phyloP scores from a whole-genome alignment of 345 rosid species.

The Boechera stricta region DNA sequence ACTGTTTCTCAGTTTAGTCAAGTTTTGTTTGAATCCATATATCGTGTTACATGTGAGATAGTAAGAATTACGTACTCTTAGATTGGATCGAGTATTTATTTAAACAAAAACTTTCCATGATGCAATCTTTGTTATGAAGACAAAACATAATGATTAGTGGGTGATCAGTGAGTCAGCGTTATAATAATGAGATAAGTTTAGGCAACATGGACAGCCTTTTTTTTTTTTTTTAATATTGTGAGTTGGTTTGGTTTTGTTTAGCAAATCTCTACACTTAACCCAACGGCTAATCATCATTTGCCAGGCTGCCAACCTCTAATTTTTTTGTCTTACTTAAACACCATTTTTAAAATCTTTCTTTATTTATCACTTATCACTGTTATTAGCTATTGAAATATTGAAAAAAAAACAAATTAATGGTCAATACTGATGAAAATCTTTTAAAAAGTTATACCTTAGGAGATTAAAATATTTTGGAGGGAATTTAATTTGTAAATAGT shows the following conservation, averaged over 20 bases:
- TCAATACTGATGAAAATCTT: neutral
- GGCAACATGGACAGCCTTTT: slow-evolving; percentile 29
- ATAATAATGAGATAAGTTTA: slow-evolving; percentile 14
- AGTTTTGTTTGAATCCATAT: neutral
- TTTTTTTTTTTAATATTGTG: neutral
- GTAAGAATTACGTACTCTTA: neutral
- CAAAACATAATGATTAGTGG: slow-evolving; percentile 26
- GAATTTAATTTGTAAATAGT: neutral
- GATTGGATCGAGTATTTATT: slow-evolving; percentile 4
- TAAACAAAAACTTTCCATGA: neutral
- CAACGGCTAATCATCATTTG: slow-evolving; percentile 40
- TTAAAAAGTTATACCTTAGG: neutral
- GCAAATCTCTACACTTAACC: slow-evolving; percentile 24
- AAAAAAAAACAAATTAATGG: neutral
- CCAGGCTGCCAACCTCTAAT: slow-evolving; percentile 20
- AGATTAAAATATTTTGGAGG: neutral
- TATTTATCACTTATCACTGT: neutral
- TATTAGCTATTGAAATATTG: neutral
- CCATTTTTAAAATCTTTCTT: neutral
- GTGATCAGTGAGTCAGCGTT: slow-evolving; percentile 28
- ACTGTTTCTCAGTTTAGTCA: neutral
- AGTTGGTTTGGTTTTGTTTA: slow-evolving; percentile 27
- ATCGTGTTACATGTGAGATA: neutral
- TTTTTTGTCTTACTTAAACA: slow-evolving; percentile 21
- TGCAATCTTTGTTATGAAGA: slow-evolving; percentile 30